Percentiles rank a stretch among this genome's conserved stretches.
phyloP scores from a whole-genome alignment of 2,329 filamentous ascomycete genomes.

The Exserohilum turcica region DNA sequence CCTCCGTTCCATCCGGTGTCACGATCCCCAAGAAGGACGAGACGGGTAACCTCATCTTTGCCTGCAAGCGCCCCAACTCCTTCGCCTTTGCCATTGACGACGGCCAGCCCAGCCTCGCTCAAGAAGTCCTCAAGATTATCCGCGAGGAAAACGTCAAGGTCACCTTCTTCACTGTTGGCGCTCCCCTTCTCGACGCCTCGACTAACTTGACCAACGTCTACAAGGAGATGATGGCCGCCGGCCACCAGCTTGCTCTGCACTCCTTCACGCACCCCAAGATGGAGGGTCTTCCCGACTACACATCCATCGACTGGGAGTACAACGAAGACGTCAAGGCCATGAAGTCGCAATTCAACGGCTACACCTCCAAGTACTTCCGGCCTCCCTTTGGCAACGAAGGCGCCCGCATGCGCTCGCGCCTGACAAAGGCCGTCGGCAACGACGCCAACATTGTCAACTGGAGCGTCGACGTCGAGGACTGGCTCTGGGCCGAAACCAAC shows the following conservation, averaged over 20 bases:
- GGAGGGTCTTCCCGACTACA: conserved; percentile 60
- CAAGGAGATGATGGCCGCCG: conserved; percentile 63
- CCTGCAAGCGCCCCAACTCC: conserved; percentile 69
- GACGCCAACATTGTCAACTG: conserved; percentile 66
- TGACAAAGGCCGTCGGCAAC: conserved; percentile 56
- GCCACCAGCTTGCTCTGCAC: conserved; percentile 72
- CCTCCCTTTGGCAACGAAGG: conserved; percentile 72
- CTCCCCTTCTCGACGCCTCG: conserved; percentile 61
- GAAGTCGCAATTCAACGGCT: conserved; percentile 42
- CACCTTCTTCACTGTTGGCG: conserved; percentile 73
- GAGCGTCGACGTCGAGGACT: conserved; percentile 74
- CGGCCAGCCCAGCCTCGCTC: conserved; percentile 63
- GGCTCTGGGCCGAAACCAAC: conserved; percentile 65
- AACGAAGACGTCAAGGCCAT: conserved; percentile 61
- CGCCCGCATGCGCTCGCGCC: conserved; percentile 67
- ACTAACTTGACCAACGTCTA: conserved; percentile 70
- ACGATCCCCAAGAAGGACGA: conserved; percentile 64
- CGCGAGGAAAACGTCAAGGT: conserved; percentile 66
- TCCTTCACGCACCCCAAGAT: conserved; percentile 72
- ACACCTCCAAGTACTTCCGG: conserved; percentile 63
- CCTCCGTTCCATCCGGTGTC: conserved; percentile 57
- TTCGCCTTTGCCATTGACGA: conserved; percentile 77
- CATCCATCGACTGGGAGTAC: conserved; percentile 66
- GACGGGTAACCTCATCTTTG: conserved; percentile 65
- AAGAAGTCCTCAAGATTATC: conserved; percentile 66